Percentiles rank a stretch among this genome's conserved stretches.
Conservation (phyloP, 805 yeast genomes). For the Blastobotrys muscicola region DNA sequence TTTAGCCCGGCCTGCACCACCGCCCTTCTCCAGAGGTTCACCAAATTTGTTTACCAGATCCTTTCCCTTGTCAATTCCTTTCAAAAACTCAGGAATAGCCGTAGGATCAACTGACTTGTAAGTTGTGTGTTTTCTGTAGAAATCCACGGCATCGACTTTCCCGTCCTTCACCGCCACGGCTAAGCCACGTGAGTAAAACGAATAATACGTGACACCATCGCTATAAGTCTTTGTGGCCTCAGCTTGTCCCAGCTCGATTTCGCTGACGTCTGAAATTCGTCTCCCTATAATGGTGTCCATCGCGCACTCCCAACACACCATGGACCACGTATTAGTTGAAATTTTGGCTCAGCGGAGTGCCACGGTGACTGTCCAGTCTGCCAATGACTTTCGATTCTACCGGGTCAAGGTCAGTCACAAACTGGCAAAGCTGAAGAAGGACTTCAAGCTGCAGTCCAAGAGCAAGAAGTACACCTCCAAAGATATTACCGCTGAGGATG, state of each 20-base stretch:
- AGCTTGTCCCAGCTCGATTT: background rate
- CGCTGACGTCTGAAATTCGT: too few relatives aligned
- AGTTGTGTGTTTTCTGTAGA: constrained; percentile 21
- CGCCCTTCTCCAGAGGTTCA: constrained; percentile 35
- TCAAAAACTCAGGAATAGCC: constrained; percentile 18
- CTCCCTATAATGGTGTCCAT: too few relatives aligned
- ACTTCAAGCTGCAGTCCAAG: constrained; percentile 53
- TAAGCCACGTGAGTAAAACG: constrained; percentile 16
- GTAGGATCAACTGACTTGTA: constrained; percentile 12
- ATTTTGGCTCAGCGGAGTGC: constrained; percentile 43
- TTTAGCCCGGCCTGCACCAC: constrained; percentile 23
- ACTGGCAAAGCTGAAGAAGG: constrained; percentile 55
- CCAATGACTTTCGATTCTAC: constrained; percentile 61
- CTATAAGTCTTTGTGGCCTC: constrained; percentile 7
- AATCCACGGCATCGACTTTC: constrained; percentile 29
- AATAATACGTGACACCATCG: constrained; percentile 12
- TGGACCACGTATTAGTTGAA: constrained; percentile 21
- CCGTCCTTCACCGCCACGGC: constrained; percentile 10
- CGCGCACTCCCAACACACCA: too few relatives aligned
- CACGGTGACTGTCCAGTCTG: constrained; percentile 47
- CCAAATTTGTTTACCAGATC: constrained; percentile 28
- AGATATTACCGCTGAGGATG: constrained; percentile 39
- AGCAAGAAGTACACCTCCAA: constrained; percentile 34
- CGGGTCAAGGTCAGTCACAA: constrained; percentile 53
- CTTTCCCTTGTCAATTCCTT: constrained; percentile 20